A percentile compares a stretch with the other conserved stretches of the same genome.
phyloP scores from a whole-genome alignment of 495 filamentous ascomycete species.

The Aspergillus sclerotiicarbonarius region DNA sequence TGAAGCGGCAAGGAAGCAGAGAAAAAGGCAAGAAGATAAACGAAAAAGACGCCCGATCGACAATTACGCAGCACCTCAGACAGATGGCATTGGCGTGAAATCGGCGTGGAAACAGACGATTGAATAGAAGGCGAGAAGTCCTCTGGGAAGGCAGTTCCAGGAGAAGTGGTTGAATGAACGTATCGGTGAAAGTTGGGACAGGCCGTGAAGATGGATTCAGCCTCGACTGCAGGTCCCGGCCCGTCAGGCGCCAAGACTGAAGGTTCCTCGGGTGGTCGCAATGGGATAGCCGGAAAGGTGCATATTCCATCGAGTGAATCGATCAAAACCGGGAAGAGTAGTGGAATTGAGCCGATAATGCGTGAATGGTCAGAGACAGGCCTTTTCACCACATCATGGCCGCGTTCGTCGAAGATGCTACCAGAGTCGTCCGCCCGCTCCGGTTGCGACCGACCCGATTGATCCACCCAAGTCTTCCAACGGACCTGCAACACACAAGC shows the following conservation, averaged over 20 bases:
- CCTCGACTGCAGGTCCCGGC: not conserved
- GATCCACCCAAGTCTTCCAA: not conserved
- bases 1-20: not conserved
- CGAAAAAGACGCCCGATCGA: not conserved
- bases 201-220: not conserved
- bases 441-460: constrained; percentile 31
- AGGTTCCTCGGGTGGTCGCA: not conserved
- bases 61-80: not conserved
- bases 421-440: constrained; percentile 19
- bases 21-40: too few species aligned
- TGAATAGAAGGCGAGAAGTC: not conserved
- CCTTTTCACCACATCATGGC: constrained; percentile 24
- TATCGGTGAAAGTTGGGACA: constrained; percentile 5
- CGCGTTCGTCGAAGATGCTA: constrained; percentile 36
- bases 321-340: not conserved
- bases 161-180: not conserved
- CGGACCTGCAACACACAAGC: constrained; percentile 1
- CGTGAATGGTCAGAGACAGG: not conserved
- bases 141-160: not conserved
- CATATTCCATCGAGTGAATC: not conserved
- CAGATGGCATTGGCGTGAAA: not conserved
- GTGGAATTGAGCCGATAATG: not conserved
- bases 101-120: not conserved
- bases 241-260: not conserved
- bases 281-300: constrained; percentile 5